Percentiles rank a stretch among this genome's conserved stretches.
Evolutionary conservation across 2,329 filamentous ascomycete species (phyloP).

Genomic region (Aspergillus cejpii): DNA sequence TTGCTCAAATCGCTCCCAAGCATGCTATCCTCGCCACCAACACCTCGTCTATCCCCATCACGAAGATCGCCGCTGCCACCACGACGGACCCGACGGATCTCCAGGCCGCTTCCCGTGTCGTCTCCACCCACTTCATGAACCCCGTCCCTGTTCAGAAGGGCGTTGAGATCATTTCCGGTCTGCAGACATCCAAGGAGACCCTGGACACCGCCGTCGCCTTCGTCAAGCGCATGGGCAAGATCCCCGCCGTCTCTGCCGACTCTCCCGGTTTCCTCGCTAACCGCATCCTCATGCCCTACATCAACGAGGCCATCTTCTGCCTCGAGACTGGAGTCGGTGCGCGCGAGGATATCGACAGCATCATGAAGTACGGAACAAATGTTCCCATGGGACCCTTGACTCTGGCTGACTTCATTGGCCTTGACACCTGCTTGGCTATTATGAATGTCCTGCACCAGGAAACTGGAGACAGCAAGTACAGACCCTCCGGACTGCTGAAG

Average conservation of each 20-base stretch:
- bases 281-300: slow-evolving; percentile 96
- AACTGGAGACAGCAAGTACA: slow-evolving; percentile 92
- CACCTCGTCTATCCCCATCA: slow-evolving; percentile 98
- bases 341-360: slow-evolving; percentile 87
- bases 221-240: slow-evolving; percentile 87
- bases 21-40: slow-evolving; percentile 94
- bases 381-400: slow-evolving; percentile 96
- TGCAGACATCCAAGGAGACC: slow-evolving; percentile 81
- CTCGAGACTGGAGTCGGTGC: slow-evolving; percentile 85
- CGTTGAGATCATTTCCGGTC: slow-evolving; percentile 90
- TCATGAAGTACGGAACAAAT: slow-evolving; percentile 99
- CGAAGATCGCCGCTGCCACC: slow-evolving; percentile 84
- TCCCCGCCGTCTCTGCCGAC: slow-evolving; percentile 80
- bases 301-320: slow-evolving; percentile 96
- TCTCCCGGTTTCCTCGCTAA: slow-evolving; percentile 93
- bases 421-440: slow-evolving; percentile 93
- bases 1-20: slow-evolving; percentile 72
- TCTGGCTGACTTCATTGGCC: slow-evolving; percentile 91
- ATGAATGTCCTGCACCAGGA: slow-evolving; percentile 92
- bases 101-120: slow-evolving; percentile 74
- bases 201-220: slow-evolving; percentile 77
- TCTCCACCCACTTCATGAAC: slow-evolving; percentile 99
- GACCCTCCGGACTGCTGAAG: slow-evolving; percentile 74
- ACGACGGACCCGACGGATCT: slow-evolving; percentile 71
- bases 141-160: slow-evolving; percentile 94